A percentile compares a stretch with the other conserved stretches of the same genome.
These are phyloP conservation scores for Boechera divaricarpa DNA, from an alignment of 345 rosid genomes.

Conservation along the genomic window DNA sequence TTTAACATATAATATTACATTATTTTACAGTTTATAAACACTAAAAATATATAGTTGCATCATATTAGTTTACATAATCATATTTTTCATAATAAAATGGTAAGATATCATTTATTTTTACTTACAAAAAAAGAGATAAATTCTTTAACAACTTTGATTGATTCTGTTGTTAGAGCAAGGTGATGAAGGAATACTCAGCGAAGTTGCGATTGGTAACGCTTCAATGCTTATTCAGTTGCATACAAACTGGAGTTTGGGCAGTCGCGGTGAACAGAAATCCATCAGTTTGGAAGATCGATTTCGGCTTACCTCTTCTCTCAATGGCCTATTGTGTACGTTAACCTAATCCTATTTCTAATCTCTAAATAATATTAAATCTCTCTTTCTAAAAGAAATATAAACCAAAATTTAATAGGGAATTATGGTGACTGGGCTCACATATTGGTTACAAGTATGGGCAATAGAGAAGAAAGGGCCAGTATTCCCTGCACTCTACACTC, in stretches of 20 bases:
- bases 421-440: conserved; percentile 67
- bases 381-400: not conserved
- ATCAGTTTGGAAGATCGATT: conserved; percentile 74
- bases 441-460: conserved; percentile 89
- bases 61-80: no score
- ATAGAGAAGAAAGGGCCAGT: conserved; percentile 91
- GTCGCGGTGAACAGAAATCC: conserved; percentile 63
- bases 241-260: conserved; percentile 71
- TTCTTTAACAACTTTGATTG: not conserved
- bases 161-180: conserved; percentile 32
- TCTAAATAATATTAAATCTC: not conserved
- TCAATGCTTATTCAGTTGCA: conserved; percentile 80
- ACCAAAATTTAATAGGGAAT: conserved; percentile 60
- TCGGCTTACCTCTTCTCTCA: conserved; percentile 75
- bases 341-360: not conserved
- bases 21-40: no score
- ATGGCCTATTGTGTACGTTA: conserved; percentile 76
- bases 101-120: no score
- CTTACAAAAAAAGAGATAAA: no score
- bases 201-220: conserved; percentile 70
- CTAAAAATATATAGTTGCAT: no score
- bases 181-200: conserved; percentile 72
- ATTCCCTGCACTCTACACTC: conserved; percentile 78
- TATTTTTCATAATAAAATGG: no score
- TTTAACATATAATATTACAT: no score